Base-by-base conservation (phyloP, 306 rosid genomes). In the Gleditsia sinensis region DNA sequence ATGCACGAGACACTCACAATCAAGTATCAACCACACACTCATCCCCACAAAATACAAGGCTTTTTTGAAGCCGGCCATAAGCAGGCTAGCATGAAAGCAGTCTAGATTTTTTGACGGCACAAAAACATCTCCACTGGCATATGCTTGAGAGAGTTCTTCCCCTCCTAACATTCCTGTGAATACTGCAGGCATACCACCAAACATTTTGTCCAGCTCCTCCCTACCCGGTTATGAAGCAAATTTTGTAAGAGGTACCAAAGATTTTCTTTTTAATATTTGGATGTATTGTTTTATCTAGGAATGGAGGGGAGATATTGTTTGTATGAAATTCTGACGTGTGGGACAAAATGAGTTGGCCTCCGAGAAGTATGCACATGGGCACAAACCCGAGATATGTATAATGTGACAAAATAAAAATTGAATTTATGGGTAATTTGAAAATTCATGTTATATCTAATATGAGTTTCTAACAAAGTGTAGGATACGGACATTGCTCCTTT, bases 131-230 rank as follows among this genome's bases (percentile, higher is more conserved):
- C 98, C 93, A 21, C 97, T 92, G 20, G 98, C 97, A 66, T 92
- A 95, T 48, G 99, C 99, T 81, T 92, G 91, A 11, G 99, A 95
- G 48, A 95, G 96, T 71, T 88, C 99, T 78, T 95, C 98, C 10
- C 99, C 99, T 45, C 91, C 84, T 39, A 95, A 83, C 99, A 92
- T 92, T 58, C 99, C 99, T 2, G 99, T 95, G 78, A 95, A 95
- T 27, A 92, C 92, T 9, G 83, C 97, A 3, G 97, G 97, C 99
- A 92, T 90, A 57, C 98, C 98, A 12, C 79, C 57, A 72, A 95
- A 95, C 88, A 95, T 40, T 67, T 95, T 84, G 79, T 95, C 99
- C 70, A 95, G 91, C 83, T 88, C 98, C 87, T 55, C 90, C 79
- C 99, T 95, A 87, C 64, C 49, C 71, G 70, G 36, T 54, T 75